These are phyloP conservation scores for Ustilago lituana DNA, from an alignment of 1,284 basidiomycete species.

Conservation along the genomic window DNA sequence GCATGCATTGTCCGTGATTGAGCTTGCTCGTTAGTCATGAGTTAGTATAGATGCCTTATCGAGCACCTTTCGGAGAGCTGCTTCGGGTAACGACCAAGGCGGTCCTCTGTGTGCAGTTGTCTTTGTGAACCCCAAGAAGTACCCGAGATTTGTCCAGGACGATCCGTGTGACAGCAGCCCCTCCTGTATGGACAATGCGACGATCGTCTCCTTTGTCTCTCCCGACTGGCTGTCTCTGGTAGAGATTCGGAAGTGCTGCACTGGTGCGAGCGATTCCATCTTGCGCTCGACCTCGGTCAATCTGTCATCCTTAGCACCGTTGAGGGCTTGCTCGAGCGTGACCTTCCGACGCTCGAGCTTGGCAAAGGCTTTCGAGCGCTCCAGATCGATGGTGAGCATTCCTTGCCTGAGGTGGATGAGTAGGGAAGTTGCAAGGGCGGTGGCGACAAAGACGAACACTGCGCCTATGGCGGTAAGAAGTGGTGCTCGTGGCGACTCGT, in stretches of 20 bases:
- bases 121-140: neutral
- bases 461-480: constrained; percentile 10
- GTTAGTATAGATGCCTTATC: constrained; percentile 8
- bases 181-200: constrained; percentile 5
- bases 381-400: constrained; percentile 31
- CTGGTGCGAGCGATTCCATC: constrained; percentile 17
- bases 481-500: constrained; percentile 6
- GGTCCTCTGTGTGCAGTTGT: neutral
- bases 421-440: constrained; percentile 14
- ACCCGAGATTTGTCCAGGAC: constrained; percentile 7
- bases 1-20: constrained; percentile 2
- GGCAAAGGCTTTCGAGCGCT: constrained; percentile 15
- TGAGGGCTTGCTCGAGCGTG: neutral
- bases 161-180: constrained; percentile 22
- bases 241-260: constrained; percentile 17
- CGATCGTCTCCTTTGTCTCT: constrained; percentile 3
- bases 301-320: neutral
- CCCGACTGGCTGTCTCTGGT: neutral
- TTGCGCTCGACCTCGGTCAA: neutral
- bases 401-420: constrained; percentile 5
- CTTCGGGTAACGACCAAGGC: constrained; percentile 13
- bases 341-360: neutral
- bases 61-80: constrained; percentile 12
- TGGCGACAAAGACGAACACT: constrained; percentile 21
- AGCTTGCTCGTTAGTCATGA: neutral